phyloP scores from a whole-genome alignment of 2,329 filamentous ascomycete species.

The Colletotrichum chrysophilum region DNA sequence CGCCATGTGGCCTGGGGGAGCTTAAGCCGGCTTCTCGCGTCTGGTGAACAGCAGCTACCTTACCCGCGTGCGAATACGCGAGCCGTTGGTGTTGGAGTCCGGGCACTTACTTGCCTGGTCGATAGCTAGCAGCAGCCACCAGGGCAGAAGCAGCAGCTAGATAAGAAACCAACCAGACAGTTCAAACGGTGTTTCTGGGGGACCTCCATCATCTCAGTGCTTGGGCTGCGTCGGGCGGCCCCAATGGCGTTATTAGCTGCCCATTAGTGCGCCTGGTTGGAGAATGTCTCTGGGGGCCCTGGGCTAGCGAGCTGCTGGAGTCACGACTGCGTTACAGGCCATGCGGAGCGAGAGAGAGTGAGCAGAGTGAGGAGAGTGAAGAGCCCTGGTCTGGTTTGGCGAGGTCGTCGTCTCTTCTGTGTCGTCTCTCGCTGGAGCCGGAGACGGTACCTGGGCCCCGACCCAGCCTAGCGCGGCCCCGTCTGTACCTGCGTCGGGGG shows the following conservation, averaged over 20 bases:
- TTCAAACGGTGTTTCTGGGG: constrained; percentile 11
- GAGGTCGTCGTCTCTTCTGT: neutral
- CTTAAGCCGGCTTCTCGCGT: neutral
- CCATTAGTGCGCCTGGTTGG: neutral
- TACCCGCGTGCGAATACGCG: neutral
- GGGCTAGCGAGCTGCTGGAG: constrained; percentile 8
- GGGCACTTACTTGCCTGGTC: neutral
- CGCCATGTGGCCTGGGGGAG: neutral
- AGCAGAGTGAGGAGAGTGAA: neutral
- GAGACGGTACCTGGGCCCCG: neutral
- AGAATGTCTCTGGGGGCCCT: neutral
- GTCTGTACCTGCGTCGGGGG: constrained; percentile 20
- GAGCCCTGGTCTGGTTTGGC: neutral
- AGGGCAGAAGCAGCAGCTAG: neutral
- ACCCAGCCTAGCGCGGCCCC: constrained; percentile 5
- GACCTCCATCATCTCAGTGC: neutral
- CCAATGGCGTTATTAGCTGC: constrained; percentile 16
- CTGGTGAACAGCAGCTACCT: neutral
- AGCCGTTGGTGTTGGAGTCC: neutral
- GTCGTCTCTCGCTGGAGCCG: neutral
- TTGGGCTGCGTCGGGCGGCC: neutral
- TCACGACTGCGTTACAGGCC: constrained; percentile 4
- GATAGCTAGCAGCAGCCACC: neutral
- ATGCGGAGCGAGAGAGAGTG: constrained; percentile 1
- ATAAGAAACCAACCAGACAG: neutral